Percentiles rank a stretch among this genome's conserved stretches.
Conservation (phyloP, 139 green algal species). For the Marvania coccoides region DNA sequence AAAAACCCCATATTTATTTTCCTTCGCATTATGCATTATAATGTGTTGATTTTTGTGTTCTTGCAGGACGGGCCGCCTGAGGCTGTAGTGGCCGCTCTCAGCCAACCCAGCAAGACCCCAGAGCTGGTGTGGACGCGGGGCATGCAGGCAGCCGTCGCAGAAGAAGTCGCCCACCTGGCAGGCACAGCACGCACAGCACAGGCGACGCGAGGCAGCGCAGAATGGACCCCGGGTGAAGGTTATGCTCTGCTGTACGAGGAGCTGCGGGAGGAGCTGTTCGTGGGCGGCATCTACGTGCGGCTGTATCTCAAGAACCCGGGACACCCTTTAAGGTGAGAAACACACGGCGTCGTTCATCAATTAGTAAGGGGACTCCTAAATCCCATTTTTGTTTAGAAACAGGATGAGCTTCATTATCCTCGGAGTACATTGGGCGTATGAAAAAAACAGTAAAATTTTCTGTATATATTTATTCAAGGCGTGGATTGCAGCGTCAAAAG, state of each 20-base stretch:
- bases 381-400: no score
- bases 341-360: neutral
- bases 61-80: slow-evolving; percentile 45
- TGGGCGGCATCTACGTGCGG: slow-evolving; percentile 85
- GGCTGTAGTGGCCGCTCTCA: slow-evolving; percentile 43
- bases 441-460: no score
- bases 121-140: slow-evolving; percentile 72
- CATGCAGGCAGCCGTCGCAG: slow-evolving; percentile 45
- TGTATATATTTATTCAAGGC: no score
- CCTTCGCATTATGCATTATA: no score
- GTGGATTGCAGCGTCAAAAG: no score
- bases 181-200: slow-evolving; percentile 29
- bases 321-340: slow-evolving; percentile 55
- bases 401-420: no score
- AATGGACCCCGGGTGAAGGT: slow-evolving; percentile 41
- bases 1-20: no score
- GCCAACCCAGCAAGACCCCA: slow-evolving; percentile 56
- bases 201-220: slow-evolving; percentile 20
- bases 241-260: slow-evolving; percentile 36
- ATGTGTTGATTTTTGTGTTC: no score
- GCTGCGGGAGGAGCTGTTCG: slow-evolving; percentile 53
- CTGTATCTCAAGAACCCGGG: slow-evolving; percentile 81
- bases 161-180: slow-evolving; percentile 48
- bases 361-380: no score
- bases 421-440: no score